phyloP scores from a whole-genome alignment of 2,329 filamentous ascomycete genomes.

The Fusarium metavorans region DNA sequence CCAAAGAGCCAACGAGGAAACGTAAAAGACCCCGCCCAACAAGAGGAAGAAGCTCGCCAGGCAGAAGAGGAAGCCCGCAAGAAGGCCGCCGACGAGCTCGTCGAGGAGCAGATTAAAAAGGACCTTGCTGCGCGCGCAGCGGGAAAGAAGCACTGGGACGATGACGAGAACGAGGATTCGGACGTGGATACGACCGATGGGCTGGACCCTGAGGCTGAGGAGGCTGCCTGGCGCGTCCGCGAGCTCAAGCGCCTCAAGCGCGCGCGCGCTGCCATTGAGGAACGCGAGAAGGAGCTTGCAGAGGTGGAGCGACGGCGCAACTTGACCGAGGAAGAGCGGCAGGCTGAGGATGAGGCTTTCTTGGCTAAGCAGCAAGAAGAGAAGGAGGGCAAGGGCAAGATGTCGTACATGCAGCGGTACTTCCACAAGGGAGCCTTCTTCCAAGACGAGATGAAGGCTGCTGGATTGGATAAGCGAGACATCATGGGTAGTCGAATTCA shows the following conservation, averaged over 20 bases:
- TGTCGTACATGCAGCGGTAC: conserved; percentile 94
- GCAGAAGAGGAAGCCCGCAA: conserved; percentile 73
- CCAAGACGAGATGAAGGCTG: conserved; percentile 80
- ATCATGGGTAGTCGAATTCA: conserved; percentile 86
- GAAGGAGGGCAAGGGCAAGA: conserved; percentile 81
- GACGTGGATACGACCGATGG: conserved; percentile 92
- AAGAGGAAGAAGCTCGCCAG: conserved; percentile 51
- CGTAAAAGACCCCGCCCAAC: conserved; percentile 44
- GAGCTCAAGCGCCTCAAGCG: conserved; percentile 91
- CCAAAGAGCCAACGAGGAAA: conserved; percentile 67
- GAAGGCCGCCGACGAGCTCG: conserved; percentile 80
- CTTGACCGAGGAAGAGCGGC: conserved; percentile 86
- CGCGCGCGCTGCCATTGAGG: conserved; percentile 86
- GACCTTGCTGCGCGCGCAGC: conserved; percentile 80
- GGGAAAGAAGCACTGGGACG: conserved; percentile 89
- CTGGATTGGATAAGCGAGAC: conserved; percentile 83
- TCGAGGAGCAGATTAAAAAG: conserved; percentile 90
- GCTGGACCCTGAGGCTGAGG: conserved; percentile 86
- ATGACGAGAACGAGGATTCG: conserved; percentile 75
- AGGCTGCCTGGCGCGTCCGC: conserved; percentile 92
- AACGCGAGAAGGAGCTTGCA: conserved; percentile 84
- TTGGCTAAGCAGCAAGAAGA: conserved; percentile 84
- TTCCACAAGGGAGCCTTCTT: conserved; percentile 98
- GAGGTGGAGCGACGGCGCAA: conserved; percentile 91
- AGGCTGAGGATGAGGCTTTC: conserved; percentile 84